These are phyloP conservation scores for Agaricales sp. DNA, from an alignment of 1,284 basidiomycete species.

Conservation along the genomic window DNA sequence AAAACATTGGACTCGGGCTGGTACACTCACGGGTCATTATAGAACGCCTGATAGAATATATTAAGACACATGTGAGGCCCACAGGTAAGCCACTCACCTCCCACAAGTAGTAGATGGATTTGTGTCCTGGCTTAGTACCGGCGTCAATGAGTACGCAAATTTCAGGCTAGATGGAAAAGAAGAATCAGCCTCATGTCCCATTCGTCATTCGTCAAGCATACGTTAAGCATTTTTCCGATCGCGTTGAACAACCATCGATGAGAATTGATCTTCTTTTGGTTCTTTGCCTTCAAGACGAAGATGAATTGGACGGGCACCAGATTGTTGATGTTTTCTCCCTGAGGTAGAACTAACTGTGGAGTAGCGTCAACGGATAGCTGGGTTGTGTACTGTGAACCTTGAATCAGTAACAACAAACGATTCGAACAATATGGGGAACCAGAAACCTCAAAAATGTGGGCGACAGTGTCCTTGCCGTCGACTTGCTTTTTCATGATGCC, in stretches of 20 bases:
- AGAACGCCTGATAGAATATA: slow-evolving; percentile 45
- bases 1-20: slow-evolving; percentile 24
- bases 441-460: slow-evolving; percentile 79
- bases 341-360: slow-evolving; percentile 85
- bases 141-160: slow-evolving; percentile 89
- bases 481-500: slow-evolving; percentile 94
- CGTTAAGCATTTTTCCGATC: slow-evolving; percentile 76
- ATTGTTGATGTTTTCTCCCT: slow-evolving; percentile 80
- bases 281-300: slow-evolving; percentile 91
- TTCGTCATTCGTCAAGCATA: slow-evolving; percentile 22
- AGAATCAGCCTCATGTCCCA: too few species aligned
- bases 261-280: slow-evolving; percentile 96
- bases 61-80: not conserved
- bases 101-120: slow-evolving; percentile 97
- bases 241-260: slow-evolving; percentile 99
- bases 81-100: slow-evolving; percentile 28
- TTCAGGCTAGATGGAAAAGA: slow-evolving; percentile 54
- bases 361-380: slow-evolving; percentile 86
- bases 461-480: slow-evolving; percentile 89
- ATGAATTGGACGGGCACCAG: slow-evolving; percentile 95
- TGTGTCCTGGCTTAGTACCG: slow-evolving; percentile 93
- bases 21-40: slow-evolving; percentile 55
- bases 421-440: slow-evolving; percentile 5
- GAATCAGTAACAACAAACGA: slow-evolving; percentile 3
- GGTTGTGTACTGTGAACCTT: slow-evolving; percentile 63